Percentiles rank a stretch among this genome's conserved stretches.
Evolutionary conservation across 139 green algal genomes (phyloP).

Genomic region (Pseudopediastrum boryanum): DNA sequence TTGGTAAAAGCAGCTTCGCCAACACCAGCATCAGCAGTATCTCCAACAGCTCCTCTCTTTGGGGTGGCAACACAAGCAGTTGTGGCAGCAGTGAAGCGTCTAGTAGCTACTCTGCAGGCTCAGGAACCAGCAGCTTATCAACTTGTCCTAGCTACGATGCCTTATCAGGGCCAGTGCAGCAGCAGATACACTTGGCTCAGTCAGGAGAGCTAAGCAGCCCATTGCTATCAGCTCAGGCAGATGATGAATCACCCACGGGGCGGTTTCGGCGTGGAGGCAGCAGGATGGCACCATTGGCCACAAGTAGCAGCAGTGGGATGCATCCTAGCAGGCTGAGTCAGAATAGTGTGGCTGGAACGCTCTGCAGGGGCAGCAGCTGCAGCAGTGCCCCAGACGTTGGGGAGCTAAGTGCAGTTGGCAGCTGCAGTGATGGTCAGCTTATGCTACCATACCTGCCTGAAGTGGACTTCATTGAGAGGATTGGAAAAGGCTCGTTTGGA

Average conservation of each 20-base stretch:
- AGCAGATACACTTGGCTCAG: background rate
- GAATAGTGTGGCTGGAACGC: conserved; percentile 5
- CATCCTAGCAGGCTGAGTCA: conserved; percentile 33
- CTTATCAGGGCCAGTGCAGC: background rate
- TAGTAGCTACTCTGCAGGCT: too few species aligned
- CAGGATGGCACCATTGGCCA: too few species aligned
- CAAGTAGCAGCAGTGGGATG: background rate
- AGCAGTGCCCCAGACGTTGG: background rate
- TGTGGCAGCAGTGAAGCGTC: too few species aligned
- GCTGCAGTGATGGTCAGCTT: background rate
- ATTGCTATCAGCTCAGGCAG: background rate
- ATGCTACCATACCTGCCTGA: conserved; percentile 24
- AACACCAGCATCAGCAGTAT: too few species aligned
- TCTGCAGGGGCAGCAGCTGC: background rate
- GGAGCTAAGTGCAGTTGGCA: background rate
- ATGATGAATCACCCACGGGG: background rate
- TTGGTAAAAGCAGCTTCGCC: too few species aligned
- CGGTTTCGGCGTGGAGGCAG: background rate
- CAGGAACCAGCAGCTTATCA: background rate
- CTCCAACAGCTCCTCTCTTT: too few species aligned
- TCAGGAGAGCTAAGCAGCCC: background rate
- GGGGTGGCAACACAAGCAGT: too few species aligned
- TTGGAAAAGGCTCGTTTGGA: conserved; percentile 79
- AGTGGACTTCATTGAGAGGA: conserved; percentile 48
- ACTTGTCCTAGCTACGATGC: background rate